Percentiles rank a stretch among this genome's conserved stretches.
These are phyloP conservation scores for Fusarium coicis DNA, from an alignment of 2,329 filamentous ascomycete genomes.

Conservation along the genomic window DNA sequence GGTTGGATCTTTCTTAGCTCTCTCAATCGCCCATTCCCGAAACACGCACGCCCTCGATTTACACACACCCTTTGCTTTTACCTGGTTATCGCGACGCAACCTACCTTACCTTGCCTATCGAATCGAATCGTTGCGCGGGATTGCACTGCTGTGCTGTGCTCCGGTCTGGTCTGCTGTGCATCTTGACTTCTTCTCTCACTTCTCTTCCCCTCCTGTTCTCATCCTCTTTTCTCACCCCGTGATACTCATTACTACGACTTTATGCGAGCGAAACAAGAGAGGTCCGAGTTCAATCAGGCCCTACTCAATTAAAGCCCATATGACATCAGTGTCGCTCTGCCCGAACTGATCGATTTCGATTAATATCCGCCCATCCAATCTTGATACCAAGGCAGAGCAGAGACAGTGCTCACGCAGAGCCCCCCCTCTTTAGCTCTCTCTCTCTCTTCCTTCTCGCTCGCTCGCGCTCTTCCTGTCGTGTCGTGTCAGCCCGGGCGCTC, in stretches of 20 bases:
- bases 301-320: neutral
- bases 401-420: conserved; percentile 23
- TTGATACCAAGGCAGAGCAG: conserved; percentile 19
- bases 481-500: conserved; percentile 49
- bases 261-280: neutral
- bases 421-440: conserved; percentile 11
- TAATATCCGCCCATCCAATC: conserved; percentile 14
- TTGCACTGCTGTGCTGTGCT: neutral
- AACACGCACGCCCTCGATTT: conserved; percentile 26
- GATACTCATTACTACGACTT: neutral
- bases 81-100: conserved; percentile 13
- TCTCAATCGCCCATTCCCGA: conserved; percentile 32
- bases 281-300: neutral
- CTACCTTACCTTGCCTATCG: neutral
- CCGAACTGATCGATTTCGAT: conserved; percentile 19
- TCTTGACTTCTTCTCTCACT: neutral
- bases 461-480: conserved; percentile 17
- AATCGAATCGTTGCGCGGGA: neutral
- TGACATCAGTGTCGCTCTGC: conserved; percentile 30
- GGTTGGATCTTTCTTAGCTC: conserved; percentile 13
- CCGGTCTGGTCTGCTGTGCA: neutral
- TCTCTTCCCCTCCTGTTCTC: conserved; percentile 13
- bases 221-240: neutral
- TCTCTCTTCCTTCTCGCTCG: neutral
- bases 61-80: conserved; percentile 13